A percentile compares a stretch with the other conserved stretches of the same genome.
Evolutionary conservation across 78 protist species (phyloP).

Genomic region (Creolimax fragrantissima): DNA sequence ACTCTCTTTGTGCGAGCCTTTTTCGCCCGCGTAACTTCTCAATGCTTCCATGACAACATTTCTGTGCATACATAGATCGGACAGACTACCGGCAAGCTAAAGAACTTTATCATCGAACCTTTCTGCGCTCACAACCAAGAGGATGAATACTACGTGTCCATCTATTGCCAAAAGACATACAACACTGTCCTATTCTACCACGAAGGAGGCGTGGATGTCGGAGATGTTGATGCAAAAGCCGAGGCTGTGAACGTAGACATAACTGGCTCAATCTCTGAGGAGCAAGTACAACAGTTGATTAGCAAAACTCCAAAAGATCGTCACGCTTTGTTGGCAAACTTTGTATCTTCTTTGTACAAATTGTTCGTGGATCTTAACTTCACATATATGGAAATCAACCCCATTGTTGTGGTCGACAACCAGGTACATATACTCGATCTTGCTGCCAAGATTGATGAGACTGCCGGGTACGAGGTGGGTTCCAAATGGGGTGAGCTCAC

Average conservation of each 20-base stretch:
- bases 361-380: conserved; percentile 38
- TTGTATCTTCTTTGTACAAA: background rate
- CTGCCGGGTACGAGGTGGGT: conserved; percentile 42
- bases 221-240: conserved; percentile 39
- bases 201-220: conserved; percentile 73
- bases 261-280: background rate
- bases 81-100: background rate
- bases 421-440: conserved; percentile 38
- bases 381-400: conserved; percentile 67
- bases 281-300: background rate
- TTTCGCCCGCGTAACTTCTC: no score
- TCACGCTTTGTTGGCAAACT: background rate
- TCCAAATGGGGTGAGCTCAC: conserved; percentile 25
- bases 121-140: conserved; percentile 41
- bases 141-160: conserved; percentile 60
- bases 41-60: no score
- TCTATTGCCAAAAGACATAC: conserved; percentile 38
- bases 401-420: conserved; percentile 38
- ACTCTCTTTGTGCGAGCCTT: no score
- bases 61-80: no score
- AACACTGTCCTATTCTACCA: conserved; percentile 42
- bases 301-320: conserved; percentile 6
- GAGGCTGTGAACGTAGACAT: background rate
- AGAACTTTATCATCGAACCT: conserved; percentile 50
- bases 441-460: conserved; percentile 60